Conservation (phyloP, 176 grass and related monocot genomes). For the Zea luxurians region DNA sequence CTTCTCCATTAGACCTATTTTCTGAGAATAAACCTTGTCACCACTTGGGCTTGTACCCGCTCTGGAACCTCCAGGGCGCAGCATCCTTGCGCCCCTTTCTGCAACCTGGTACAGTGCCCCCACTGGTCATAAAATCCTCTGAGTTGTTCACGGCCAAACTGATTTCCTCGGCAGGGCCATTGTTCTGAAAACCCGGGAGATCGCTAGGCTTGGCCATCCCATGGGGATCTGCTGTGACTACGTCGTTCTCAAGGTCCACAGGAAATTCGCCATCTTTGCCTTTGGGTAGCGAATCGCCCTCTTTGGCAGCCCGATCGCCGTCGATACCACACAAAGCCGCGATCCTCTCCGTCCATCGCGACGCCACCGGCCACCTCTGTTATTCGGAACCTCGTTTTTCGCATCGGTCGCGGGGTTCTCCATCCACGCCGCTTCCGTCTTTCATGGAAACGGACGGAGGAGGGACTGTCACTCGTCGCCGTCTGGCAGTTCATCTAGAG, state of each 20-base stretch:
- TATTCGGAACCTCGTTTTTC: background rate
- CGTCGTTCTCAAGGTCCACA: background rate
- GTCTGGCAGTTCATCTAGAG: background rate
- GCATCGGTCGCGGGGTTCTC: background rate
- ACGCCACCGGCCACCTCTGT: no score
- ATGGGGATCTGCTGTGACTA: background rate
- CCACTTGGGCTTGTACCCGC: constrained; percentile 32
- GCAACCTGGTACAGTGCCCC: background rate
- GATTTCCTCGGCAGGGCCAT: background rate
- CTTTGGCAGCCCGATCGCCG: constrained; percentile 7
- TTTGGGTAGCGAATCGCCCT: background rate
- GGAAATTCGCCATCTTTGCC: background rate
- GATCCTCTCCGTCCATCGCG: background rate
- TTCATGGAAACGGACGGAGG: background rate
- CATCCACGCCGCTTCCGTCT: background rate
- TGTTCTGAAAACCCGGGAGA: background rate
- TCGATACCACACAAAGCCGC: background rate
- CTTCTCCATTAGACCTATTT: constrained; percentile 7
- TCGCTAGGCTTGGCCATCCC: background rate
- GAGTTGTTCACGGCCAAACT: background rate
- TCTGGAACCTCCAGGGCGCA: constrained; percentile 61
- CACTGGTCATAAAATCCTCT: background rate
- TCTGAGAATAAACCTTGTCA: constrained; percentile 7
- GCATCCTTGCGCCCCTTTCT: constrained; percentile 50
- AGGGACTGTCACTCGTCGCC: no score